These are phyloP conservation scores for Herpetomonas samuelpessoai DNA, from an alignment of 208 protist species.

Conservation along the genomic window DNA sequence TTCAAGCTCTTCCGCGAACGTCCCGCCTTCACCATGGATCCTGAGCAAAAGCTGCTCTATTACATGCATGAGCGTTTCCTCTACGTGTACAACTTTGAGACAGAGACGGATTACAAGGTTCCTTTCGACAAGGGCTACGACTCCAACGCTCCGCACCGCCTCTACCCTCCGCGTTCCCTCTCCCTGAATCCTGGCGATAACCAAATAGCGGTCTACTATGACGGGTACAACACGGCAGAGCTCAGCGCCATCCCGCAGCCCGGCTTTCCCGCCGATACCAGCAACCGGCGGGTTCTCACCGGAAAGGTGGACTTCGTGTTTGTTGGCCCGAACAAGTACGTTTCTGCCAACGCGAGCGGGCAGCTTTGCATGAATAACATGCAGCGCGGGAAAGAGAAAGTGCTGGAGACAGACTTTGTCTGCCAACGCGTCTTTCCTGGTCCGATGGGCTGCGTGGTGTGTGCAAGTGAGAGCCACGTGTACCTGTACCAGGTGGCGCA, in stretches of 20 bases:
- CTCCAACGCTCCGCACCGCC: conserved; percentile 15
- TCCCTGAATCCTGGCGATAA: conserved; percentile 59
- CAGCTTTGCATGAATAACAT: conserved; percentile 88
- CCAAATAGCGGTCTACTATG: conserved; percentile 48
- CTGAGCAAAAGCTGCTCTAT: conserved; percentile 36
- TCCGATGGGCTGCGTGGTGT: conserved; percentile 74
- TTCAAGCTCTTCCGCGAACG: conserved; percentile 98
- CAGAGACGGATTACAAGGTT: conserved; percentile 12
- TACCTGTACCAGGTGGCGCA: conserved; percentile 96
- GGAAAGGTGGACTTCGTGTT: conserved; percentile 89
- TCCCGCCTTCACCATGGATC: conserved; percentile 66
- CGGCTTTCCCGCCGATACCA: conserved; percentile 23
- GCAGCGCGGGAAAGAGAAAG: conserved; percentile 78
- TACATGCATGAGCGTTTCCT: conserved; percentile 61
- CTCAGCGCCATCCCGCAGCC: conserved; percentile 27
- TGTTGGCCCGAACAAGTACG: conserved; percentile 95
- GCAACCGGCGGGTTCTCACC: conserved; percentile 47
- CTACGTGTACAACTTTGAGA: conserved; percentile 47
- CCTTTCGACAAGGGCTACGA: conserved; percentile 16
- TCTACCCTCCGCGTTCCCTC: conserved; percentile 51
- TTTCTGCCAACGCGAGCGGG: conserved; percentile 83
- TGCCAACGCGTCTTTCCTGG: conserved; percentile 78
- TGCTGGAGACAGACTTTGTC: conserved; percentile 42
- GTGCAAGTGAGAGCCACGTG: conserved; percentile 81
- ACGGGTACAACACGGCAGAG: conserved; percentile 31